phyloP scores from a whole-genome alignment of 225 moss, liverwort and hornwort genomes.

The Thuidium tamariscinum region DNA sequence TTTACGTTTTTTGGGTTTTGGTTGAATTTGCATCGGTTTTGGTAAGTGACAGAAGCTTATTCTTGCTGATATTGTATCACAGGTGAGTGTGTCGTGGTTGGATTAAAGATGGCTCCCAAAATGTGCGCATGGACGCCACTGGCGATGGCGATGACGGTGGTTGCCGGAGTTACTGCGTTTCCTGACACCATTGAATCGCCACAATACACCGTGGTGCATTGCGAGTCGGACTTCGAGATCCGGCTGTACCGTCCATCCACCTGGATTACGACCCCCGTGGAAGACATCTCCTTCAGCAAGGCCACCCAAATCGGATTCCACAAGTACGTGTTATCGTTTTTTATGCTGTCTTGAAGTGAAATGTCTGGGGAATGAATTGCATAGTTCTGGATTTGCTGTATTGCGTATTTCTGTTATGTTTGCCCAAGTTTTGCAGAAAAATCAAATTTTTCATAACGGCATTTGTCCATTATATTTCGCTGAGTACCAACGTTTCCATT shows the following conservation, averaged over 20 bases:
- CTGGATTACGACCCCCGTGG: slow-evolving; percentile 41
- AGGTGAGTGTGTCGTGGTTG: not conserved
- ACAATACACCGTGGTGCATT: slow-evolving; percentile 38
- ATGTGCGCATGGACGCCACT: slow-evolving; percentile 4
- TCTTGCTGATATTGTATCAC: not conserved
- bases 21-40: not conserved
- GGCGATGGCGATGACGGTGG: slow-evolving; percentile 13
- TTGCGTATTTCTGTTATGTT: no score
- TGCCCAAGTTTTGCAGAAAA: not conserved
- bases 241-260: slow-evolving; percentile 39
- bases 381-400: not conserved
- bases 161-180: not conserved
- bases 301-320: slow-evolving; percentile 59
- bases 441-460: not conserved
- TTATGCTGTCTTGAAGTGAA: not conserved
- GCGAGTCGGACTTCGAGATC: slow-evolving; percentile 48
- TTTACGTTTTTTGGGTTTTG: not conserved
- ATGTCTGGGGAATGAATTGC: not conserved
- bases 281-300: slow-evolving; percentile 48
- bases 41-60: not conserved
- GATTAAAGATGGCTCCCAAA: slow-evolving; percentile 15
- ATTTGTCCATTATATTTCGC: not conserved
- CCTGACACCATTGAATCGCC: slow-evolving; percentile 17
- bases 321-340: slow-evolving; percentile 3
- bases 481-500: not conserved